phyloP scores from a whole-genome alignment of 768 basidiomycete genomes.

The Termitomyces sp. region DNA sequence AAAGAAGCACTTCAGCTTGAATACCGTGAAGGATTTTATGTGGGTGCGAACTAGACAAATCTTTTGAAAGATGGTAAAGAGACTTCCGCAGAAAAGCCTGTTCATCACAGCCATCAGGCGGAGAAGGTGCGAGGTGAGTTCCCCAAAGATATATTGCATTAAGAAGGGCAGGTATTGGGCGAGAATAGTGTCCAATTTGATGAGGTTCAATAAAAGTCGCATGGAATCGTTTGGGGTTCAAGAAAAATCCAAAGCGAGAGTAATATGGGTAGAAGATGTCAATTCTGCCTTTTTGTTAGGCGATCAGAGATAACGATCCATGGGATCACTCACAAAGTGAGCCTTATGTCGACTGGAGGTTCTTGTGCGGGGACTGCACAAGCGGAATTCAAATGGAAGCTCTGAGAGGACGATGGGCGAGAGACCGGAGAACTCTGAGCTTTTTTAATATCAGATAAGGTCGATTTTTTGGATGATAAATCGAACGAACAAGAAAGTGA shows the following conservation, averaged over 20 bases:
- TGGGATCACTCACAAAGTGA: conserved; percentile 6
- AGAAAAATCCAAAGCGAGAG: conserved; percentile 47
- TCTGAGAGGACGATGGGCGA: not conserved
- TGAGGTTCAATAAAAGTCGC: conserved; percentile 23
- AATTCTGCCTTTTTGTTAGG: conserved; percentile 14
- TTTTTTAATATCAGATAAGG: not conserved
- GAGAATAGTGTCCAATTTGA: conserved; percentile 22
- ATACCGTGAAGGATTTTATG: conserved; percentile 33
- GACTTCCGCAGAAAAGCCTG: conserved; percentile 33
- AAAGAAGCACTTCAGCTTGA: conserved; percentile 48
- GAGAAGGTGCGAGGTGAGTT: conserved; percentile 21
- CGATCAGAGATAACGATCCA: not conserved
- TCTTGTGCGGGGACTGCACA: conserved; percentile 1
- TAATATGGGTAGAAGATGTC: conserved; percentile 33
- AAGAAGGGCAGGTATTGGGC: conserved; percentile 30
- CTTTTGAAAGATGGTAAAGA: conserved; percentile 29
- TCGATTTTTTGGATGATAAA: not conserved
- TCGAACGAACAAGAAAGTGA: not conserved
- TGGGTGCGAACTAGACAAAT: conserved; percentile 33
- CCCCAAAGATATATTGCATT: conserved; percentile 34
- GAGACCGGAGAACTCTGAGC: not conserved
- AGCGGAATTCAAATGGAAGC: not conserved
- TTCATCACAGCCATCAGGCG: conserved; percentile 16
- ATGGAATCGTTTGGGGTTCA: conserved; percentile 39
- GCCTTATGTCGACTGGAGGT: conserved; percentile 9